Conservation (phyloP, 2,329 filamentous ascomycete species). For the Xylariaceae sp. region DNA sequence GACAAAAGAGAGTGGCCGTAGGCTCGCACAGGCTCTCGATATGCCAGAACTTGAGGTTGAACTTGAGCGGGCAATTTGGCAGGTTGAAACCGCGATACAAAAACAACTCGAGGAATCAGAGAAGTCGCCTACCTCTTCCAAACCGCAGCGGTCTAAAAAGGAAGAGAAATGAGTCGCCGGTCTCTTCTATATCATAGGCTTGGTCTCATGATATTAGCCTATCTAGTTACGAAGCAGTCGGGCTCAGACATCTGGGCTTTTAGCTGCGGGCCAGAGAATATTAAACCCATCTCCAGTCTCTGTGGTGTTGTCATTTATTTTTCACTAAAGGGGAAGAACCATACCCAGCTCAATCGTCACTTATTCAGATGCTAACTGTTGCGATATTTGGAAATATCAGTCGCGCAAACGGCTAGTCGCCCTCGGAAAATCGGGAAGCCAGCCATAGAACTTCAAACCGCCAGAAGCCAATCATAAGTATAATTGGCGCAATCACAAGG, state of each 20-base stretch:
- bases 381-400: too few species aligned
- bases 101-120: constrained; percentile 10
- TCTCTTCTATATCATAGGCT: background rate
- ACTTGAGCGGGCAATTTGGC: constrained; percentile 77
- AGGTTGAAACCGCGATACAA: constrained; percentile 64
- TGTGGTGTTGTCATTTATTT: background rate
- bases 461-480: background rate
- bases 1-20: constrained; percentile 59
- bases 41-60: constrained; percentile 75
- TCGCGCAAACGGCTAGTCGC: background rate
- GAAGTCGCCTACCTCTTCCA: background rate
- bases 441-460: background rate
- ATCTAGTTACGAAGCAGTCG: background rate
- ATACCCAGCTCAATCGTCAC: background rate
- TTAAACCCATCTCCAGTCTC: background rate
- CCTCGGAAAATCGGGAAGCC: background rate
- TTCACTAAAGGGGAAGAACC: background rate
- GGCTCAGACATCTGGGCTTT: background rate
- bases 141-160: constrained; percentile 2
- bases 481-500: background rate
- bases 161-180: constrained; percentile 18
- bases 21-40: constrained; percentile 66
- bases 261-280: background rate
- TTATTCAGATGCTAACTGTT: background rate
- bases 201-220: background rate